Evolutionary conservation across 2,329 filamentous ascomycete species (phyloP).

Genomic region (Fusarium annulatum): DNA sequence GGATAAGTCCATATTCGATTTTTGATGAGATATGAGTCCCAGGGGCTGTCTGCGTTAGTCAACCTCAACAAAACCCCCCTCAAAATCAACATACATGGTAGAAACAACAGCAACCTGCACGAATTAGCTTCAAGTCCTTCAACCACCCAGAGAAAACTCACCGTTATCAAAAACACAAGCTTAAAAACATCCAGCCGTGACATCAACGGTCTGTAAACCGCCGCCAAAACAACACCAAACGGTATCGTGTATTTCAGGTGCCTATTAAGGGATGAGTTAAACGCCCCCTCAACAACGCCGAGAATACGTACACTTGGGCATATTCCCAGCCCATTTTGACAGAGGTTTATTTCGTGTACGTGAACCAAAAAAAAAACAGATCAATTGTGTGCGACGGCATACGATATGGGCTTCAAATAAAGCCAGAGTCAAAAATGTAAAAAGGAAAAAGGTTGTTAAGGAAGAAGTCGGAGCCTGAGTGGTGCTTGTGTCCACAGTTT

Average conservation of each 20-base stretch:
- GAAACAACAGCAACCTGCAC: slow-evolving; percentile 64
- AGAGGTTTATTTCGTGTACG: not conserved
- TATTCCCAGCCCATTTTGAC: slow-evolving; percentile 43
- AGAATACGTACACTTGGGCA: slow-evolving; percentile 36
- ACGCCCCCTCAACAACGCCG: not conserved
- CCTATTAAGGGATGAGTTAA: slow-evolving; percentile 3
- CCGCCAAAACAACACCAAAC: slow-evolving; percentile 15
- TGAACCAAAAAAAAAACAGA: not conserved
- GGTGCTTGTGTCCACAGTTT: slow-evolving; percentile 1
- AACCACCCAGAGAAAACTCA: not conserved
- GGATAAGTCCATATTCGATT: slow-evolving; percentile 79
- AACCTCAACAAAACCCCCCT: not conserved
- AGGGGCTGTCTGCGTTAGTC: slow-evolving; percentile 58
- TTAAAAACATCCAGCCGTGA: slow-evolving; percentile 32
- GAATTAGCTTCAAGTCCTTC: not conserved
- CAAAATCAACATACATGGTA: slow-evolving; percentile 58
- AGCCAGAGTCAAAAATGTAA: not conserved
- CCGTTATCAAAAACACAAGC: slow-evolving; percentile 33
- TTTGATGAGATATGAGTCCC: slow-evolving; percentile 80
- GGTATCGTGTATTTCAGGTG: slow-evolving; percentile 43
- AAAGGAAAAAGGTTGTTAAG: not conserved
- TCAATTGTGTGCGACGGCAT: not conserved
- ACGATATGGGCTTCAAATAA: not conserved
- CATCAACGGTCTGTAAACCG: slow-evolving; percentile 31
- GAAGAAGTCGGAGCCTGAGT: not conserved